These are phyloP conservation scores for Isochrysis galbana DNA, from an alignment of 78 protist genomes.

Conservation along the genomic window DNA sequence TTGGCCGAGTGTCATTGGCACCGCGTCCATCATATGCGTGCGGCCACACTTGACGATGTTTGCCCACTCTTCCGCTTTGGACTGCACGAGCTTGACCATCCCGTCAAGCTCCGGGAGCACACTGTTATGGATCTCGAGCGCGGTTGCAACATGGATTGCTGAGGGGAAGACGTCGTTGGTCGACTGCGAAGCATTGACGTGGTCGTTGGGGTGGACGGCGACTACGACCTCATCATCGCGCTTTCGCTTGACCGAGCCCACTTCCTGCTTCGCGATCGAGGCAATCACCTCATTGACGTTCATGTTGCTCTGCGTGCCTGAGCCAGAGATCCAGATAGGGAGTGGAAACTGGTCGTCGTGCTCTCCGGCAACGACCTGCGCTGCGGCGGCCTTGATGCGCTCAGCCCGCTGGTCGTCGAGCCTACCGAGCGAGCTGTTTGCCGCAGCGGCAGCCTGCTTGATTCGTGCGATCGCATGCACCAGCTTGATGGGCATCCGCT, in stretches of 20 bases:
- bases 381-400: constrained; percentile 74
- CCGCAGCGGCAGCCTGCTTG: constrained; percentile 85
- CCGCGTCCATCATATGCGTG: constrained; percentile 91
- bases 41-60: constrained; percentile 90
- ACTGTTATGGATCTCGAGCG: constrained; percentile 1
- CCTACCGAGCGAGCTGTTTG: constrained; percentile 58
- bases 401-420: constrained; percentile 63
- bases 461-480: constrained; percentile 84
- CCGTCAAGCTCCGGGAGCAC: constrained; percentile 68
- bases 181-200: constrained; percentile 59
- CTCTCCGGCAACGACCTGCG: constrained; percentile 77
- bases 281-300: constrained; percentile 87
- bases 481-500: constrained; percentile 72
- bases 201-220: constrained; percentile 95
- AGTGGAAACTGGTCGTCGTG: constrained; percentile 91
- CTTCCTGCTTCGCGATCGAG: constrained; percentile 78
- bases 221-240: no score
- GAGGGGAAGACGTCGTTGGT: constrained; percentile 87
- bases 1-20: constrained; percentile 91
- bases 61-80: constrained; percentile 68
- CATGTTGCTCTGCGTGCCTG: constrained; percentile 96
- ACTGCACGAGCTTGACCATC: constrained; percentile 54
- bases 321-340: constrained; percentile 54
- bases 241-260: constrained; percentile 82
- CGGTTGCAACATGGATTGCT: constrained; percentile 93